A percentile compares a stretch with the other conserved stretches of the same genome.
phyloP scores from a whole-genome alignment of 2,329 filamentous ascomycete species.

The Penicillium capsulatum region DNA sequence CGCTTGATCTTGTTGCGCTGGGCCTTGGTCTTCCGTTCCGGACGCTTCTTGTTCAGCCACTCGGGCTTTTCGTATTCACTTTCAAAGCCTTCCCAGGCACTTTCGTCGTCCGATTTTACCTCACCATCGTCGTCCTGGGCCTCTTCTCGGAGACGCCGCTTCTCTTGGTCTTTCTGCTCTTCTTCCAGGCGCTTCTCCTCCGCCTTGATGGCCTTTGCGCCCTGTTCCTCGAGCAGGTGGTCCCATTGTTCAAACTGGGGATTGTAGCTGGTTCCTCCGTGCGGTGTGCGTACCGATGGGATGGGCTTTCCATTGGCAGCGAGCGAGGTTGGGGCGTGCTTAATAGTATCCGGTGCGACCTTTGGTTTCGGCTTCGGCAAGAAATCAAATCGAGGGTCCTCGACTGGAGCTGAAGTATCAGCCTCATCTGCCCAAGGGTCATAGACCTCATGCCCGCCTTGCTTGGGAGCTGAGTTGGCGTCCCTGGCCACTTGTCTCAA shows the following conservation, averaged over 20 bases:
- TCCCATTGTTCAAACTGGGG: constrained; percentile 84
- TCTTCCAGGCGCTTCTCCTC: constrained; percentile 70
- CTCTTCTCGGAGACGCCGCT: constrained; percentile 65
- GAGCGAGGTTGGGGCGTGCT: constrained; percentile 72
- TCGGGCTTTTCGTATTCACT: constrained; percentile 70
- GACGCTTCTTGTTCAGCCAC: constrained; percentile 65
- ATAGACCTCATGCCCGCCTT: constrained; percentile 58
- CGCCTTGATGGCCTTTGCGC: constrained; percentile 70
- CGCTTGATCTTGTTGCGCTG: constrained; percentile 86
- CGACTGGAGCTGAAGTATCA: constrained; percentile 37
- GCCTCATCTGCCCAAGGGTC: constrained; percentile 70
- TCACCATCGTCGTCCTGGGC: constrained; percentile 72
- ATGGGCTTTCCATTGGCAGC: constrained; percentile 75
- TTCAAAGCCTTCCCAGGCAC: constrained; percentile 84
- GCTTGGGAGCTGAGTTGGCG: constrained; percentile 44
- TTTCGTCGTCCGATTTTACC: constrained; percentile 77
- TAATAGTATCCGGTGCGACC: constrained; percentile 70
- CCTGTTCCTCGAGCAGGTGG: constrained; percentile 66
- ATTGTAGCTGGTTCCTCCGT: constrained; percentile 87
- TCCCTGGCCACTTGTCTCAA: constrained; percentile 77
- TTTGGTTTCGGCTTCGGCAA: constrained; percentile 62
- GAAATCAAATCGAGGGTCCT: constrained; percentile 59
- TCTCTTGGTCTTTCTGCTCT: constrained; percentile 63
- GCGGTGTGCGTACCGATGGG: constrained; percentile 72
- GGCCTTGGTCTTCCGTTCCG: constrained; percentile 76